Conservation (phyloP, 306 rosid genomes). For the Vigna trinervia region DNA sequence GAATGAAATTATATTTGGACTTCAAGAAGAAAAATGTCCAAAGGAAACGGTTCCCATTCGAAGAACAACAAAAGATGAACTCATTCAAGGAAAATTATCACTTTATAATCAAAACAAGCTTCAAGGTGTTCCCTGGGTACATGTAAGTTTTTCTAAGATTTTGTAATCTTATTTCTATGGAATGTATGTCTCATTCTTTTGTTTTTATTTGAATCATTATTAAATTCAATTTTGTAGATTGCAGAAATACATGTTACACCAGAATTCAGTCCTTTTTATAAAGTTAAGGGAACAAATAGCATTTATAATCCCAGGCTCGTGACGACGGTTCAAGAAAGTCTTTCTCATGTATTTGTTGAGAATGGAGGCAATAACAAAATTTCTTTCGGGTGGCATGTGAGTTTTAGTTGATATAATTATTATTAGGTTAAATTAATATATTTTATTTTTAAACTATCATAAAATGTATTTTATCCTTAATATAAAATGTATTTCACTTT, state of each 20-base stretch:
- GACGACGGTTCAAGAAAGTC: background rate
- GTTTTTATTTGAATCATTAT: background rate
- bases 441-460: too few species aligned
- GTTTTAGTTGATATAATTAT: background rate
- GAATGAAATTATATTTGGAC: background rate
- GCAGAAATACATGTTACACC: background rate
- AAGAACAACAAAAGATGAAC: slow-evolving; percentile 20
- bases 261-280: background rate
- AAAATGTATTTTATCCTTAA: too few species aligned
- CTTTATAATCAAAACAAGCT: background rate
- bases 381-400: background rate
- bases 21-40: background rate
- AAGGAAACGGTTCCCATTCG: background rate
- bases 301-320: background rate
- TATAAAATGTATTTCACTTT: too few species aligned
- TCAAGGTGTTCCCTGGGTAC: background rate
- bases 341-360: background rate
- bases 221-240: background rate
- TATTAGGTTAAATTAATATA: too few species aligned
- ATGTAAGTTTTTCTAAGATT: background rate
- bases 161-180: too few species aligned
- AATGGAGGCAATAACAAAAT: background rate
- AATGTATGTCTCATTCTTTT: too few species aligned
- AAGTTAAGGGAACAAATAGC: background rate
- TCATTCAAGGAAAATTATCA: background rate